A percentile compares a stretch with the other conserved stretches of the same genome.
These are phyloP conservation scores for Erysiphe pulchra DNA, from an alignment of 2,329 filamentous ascomycete genomes.

Conservation along the genomic window DNA sequence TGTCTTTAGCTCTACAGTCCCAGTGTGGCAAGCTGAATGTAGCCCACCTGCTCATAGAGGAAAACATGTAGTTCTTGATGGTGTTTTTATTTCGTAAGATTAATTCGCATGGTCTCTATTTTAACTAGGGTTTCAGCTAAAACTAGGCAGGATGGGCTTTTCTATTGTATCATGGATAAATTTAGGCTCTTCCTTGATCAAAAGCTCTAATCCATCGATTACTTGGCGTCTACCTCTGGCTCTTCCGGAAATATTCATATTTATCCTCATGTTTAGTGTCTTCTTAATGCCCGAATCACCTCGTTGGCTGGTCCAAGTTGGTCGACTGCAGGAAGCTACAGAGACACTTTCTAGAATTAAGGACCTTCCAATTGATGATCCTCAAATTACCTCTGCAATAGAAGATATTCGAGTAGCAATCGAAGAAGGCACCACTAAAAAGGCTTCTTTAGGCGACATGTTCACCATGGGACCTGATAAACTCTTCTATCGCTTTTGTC, in stretches of 20 bases:
- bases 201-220: slow-evolving; percentile 16
- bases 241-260: slow-evolving; percentile 38
- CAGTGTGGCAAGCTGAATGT: slow-evolving; percentile 39
- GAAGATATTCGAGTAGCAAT: slow-evolving; percentile 25
- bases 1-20: slow-evolving; percentile 22
- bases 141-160: slow-evolving; percentile 11
- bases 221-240: slow-evolving; percentile 77
- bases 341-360: slow-evolving; percentile 30
- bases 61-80: slow-evolving; percentile 16
- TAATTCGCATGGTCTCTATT: background rate
- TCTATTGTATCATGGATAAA: slow-evolving; percentile 21
- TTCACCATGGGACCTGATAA: slow-evolving; percentile 37
- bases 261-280: slow-evolving; percentile 17
- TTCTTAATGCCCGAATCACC: slow-evolving; percentile 16
- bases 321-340: slow-evolving; percentile 29
- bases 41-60: slow-evolving; percentile 19
- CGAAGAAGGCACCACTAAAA: slow-evolving; percentile 15
- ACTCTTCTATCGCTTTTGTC: slow-evolving; percentile 41
- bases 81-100: slow-evolving; percentile 12
- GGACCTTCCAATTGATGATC: slow-evolving; percentile 29
- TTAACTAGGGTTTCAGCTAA: background rate
- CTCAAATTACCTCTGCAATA: slow-evolving; percentile 35
- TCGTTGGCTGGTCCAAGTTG: slow-evolving; percentile 24
- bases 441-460: slow-evolving; percentile 46
- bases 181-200: slow-evolving; percentile 17